Percentiles rank a stretch among this genome's conserved stretches.
These are phyloP conservation scores for Aphanomyces cochlioides DNA, from an alignment of 352 stramenopile species.

Conservation along the genomic window DNA sequence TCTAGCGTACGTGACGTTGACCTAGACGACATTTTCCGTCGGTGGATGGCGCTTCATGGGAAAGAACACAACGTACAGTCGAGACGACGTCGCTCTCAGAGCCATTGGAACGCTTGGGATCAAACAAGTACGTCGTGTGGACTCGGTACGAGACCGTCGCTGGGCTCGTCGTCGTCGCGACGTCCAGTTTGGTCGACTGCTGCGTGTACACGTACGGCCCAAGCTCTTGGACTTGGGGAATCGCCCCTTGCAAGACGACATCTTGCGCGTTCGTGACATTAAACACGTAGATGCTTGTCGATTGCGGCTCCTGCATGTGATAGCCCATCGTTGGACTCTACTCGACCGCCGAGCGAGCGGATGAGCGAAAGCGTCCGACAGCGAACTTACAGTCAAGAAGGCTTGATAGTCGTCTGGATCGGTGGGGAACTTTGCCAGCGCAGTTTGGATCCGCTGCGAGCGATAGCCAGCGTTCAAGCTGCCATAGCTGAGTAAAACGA, in stretches of 20 bases:
- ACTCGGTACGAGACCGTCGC: constrained; percentile 43
- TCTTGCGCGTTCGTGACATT: constrained; percentile 59
- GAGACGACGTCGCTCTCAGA: constrained; percentile 50
- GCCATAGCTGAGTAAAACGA: constrained; percentile 21
- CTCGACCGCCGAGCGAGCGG: background rate
- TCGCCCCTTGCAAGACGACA: constrained; percentile 37
- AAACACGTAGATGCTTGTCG: constrained; percentile 63
- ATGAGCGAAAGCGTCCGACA: background rate
- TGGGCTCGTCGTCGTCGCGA: constrained; percentile 32
- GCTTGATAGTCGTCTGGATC: constrained; percentile 7
- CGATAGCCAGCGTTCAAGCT: constrained; percentile 10
- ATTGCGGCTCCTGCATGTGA: constrained; percentile 50
- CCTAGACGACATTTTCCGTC: background rate
- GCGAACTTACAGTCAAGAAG: constrained; percentile 8
- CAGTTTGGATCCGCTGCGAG: background rate
- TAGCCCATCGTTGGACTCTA: constrained; percentile 39
- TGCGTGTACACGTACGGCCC: constrained; percentile 71
- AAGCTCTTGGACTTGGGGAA: constrained; percentile 45
- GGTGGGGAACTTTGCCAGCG: background rate
- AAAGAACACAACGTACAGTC: constrained; percentile 27
- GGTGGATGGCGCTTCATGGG: too few species aligned
- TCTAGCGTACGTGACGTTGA: constrained; percentile 60
- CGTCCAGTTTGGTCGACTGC: constrained; percentile 51
- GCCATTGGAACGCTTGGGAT: constrained; percentile 53
- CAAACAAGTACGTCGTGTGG: constrained; percentile 44